Evolutionary conservation across 441 rosid genomes (phyloP).

Genomic region (Syzygium malaccense): DNA sequence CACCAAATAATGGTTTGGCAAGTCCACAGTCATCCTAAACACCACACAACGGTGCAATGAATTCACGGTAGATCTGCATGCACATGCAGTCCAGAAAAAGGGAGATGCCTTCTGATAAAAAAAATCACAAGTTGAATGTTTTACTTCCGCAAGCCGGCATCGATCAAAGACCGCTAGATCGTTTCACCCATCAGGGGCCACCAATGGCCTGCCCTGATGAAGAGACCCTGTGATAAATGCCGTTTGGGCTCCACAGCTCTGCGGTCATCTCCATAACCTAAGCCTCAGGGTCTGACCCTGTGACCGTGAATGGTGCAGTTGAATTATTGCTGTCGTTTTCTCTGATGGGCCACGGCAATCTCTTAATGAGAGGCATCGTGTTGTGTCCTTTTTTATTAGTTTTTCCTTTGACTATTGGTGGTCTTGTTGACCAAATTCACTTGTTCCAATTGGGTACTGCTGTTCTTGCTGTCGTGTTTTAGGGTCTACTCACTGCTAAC

Average conservation of each 20-base stretch:
- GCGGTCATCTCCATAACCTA: neutral
- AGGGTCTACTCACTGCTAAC: neutral
- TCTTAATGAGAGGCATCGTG: neutral
- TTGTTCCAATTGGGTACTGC: neutral
- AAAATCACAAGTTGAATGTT: neutral
- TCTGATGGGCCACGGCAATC: neutral
- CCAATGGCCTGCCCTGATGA: neutral
- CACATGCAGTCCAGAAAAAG: neutral
- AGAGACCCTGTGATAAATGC: neutral
- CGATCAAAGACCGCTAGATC: neutral
- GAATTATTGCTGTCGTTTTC: neutral
- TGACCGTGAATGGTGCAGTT: neutral
- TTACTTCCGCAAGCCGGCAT: neutral
- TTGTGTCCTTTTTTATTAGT: neutral
- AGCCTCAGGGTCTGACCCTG: neutral
- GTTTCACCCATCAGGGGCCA: neutral
- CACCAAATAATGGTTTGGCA: neutral
- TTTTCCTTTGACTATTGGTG: neutral
- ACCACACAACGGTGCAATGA: neutral
- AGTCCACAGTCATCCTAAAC: neutral
- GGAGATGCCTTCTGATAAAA: neutral
- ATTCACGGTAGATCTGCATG: neutral
- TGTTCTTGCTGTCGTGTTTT: neutral
- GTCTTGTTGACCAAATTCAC: neutral
- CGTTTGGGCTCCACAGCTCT: neutral